A percentile compares a stretch with the other conserved stretches of the same genome.
phyloP scores from a whole-genome alignment of 345 rosid genomes.

The Conringia planisiliqua region DNA sequence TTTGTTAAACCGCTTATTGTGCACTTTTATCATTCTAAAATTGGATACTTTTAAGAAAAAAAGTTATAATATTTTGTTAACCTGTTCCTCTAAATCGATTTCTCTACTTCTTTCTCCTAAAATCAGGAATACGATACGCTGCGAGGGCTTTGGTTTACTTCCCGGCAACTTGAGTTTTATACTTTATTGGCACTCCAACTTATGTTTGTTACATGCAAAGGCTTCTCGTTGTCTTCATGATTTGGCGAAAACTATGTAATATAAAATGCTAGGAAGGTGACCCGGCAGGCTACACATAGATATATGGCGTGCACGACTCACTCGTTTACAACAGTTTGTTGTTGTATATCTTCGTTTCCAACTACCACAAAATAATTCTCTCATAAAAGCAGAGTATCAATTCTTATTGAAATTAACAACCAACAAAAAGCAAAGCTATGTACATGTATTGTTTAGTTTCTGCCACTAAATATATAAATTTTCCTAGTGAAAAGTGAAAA shows the following conservation, averaged over 20 bases:
- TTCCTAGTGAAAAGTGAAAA: neutral
- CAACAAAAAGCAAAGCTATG: neutral
- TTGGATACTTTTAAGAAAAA: neutral
- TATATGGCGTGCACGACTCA: constrained; percentile 29
- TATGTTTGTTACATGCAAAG: constrained; percentile 1
- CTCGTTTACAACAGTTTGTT: constrained; percentile 2
- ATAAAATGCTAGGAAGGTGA: constrained; percentile 11
- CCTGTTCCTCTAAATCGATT: neutral
- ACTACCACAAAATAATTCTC: neutral
- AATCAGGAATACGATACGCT: neutral
- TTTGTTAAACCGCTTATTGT: neutral
- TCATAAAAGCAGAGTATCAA: neutral
- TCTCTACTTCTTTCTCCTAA: neutral
- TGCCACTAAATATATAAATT: neutral
- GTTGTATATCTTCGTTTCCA: constrained; percentile 4
- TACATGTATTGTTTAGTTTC: constrained; percentile 16
- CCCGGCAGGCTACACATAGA: neutral
- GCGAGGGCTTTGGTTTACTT: neutral
- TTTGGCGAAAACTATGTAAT: neutral
- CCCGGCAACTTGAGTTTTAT: neutral
- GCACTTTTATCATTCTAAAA: constrained; percentile 12
- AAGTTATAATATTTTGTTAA: neutral
- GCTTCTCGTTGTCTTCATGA: neutral
- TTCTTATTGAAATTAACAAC: constrained; percentile 4
- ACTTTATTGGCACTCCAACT: constrained; percentile 3